Base-by-base conservation (phyloP, 2,329 filamentous ascomycete species). In the Talaromyces rugulosus region DNA sequence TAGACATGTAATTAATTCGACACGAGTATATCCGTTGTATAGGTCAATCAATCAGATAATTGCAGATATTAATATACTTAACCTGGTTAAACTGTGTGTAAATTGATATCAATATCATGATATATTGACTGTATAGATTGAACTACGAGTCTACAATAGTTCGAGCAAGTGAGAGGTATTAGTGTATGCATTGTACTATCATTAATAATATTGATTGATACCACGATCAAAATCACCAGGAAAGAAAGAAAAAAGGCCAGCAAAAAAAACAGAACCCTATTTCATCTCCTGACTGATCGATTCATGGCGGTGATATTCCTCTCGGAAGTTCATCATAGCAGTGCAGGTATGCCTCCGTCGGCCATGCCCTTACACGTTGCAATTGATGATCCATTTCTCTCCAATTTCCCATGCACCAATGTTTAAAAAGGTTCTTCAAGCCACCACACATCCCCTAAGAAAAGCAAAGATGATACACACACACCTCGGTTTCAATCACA, bases 161-260 rank as follows among this genome's bases (percentile, higher is more conserved):
- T 23, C n/a, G 11, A 23, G 11, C 8, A 23, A 51, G 44, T 51
- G 44, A 51, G 44, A 51, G 18, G 27, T 51, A 51, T 51, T 51
- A 51, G 44, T 51, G 18, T 51, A 51, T 51, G 44, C 44, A 51
- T 51, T 51, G 44, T 27, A 65, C 67, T 67, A 67, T 52, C 58
- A 63, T 62, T 67, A 67, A 66, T 40, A 64, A 51, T 51, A 51
- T 51, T 51, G 18, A 9, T 9, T 28, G 8, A 51, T 27, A 9
- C 44, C 18, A 51, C 18, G 9, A 51, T 28, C 27, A 11, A 11
- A 28, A 44, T 44, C 42, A n/a, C 8, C 5, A 16, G 8, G 30
- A 33, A 33, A 33, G 28, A 18, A 31, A 31, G 27, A 30, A 34
- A 31, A 30, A 40, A 40, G 14, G 36, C 36, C 16, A n/a, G 36